phyloP scores from a whole-genome alignment of 768 basidiomycete species.

The Leucocoprinus sp. region DNA sequence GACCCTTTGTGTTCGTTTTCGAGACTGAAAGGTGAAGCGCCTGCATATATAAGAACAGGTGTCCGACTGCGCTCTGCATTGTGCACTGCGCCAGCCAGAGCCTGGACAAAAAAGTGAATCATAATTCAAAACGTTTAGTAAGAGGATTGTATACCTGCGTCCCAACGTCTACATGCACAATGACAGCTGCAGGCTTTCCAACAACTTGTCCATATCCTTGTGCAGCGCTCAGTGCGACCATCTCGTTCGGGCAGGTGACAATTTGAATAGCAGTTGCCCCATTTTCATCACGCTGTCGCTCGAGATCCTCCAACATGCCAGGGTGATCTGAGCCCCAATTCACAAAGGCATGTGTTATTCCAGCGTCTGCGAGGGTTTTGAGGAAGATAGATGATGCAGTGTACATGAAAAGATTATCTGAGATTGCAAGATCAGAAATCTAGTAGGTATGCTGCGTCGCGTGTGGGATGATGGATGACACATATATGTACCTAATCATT shows the following conservation, averaged over 20 bases:
- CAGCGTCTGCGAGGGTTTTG: constrained; percentile 41
- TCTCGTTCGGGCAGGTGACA: constrained; percentile 67
- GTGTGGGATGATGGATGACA: too few relatives aligned
- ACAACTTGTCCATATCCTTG: constrained; percentile 64
- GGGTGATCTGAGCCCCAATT: constrained; percentile 79
- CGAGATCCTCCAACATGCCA: constrained; percentile 61
- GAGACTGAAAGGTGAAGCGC: constrained; percentile 53
- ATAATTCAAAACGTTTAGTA: background rate
- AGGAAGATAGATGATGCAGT: constrained; percentile 60
- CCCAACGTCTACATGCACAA: constrained; percentile 68
- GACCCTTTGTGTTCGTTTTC: constrained; percentile 51
- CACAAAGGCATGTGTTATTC: constrained; percentile 61
- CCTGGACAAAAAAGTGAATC: constrained; percentile 26
- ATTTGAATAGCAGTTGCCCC: constrained; percentile 36
- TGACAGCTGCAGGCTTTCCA: constrained; percentile 61
- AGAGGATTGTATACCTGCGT: constrained; percentile 37
- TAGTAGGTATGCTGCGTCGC: too few relatives aligned
- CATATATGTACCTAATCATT: too few relatives aligned
- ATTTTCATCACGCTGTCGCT: constrained; percentile 37
- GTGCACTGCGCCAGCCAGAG: constrained; percentile 63
- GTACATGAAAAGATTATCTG: constrained; percentile 24
- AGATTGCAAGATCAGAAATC: background rate
- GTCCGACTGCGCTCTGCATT: constrained; percentile 55
- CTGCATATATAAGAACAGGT: constrained; percentile 67
- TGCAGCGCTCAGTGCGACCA: constrained; percentile 66